Conservation (phyloP, 1,284 basidiomycete genomes). For the Melanopsichium pennsylvanicum region DNA sequence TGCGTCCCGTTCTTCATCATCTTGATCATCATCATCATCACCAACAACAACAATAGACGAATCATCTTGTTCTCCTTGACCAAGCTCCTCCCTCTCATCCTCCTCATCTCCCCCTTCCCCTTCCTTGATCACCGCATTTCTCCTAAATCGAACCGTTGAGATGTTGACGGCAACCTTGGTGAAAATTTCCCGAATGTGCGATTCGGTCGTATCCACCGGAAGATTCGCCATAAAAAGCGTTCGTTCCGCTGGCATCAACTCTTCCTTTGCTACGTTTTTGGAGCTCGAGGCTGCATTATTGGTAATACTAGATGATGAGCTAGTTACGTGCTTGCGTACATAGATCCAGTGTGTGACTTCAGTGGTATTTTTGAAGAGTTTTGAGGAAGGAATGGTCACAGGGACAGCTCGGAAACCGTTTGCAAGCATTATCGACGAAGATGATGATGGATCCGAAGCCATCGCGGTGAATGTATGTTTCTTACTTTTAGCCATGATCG, state of each 20-base stretch:
- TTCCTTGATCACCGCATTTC: neutral
- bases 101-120: conserved; percentile 24
- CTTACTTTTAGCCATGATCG: conserved; percentile 19
- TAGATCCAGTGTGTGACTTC: conserved; percentile 33
- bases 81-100: conserved; percentile 37
- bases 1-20: too few species aligned
- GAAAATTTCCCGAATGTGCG: conserved; percentile 51
- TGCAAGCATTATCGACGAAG: conserved; percentile 1
- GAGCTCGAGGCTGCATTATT: conserved; percentile 8
- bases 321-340: conserved; percentile 30
- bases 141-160: conserved; percentile 36
- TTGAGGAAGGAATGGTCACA: conserved; percentile 2
- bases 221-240: conserved; percentile 63
- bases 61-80: conserved; percentile 20
- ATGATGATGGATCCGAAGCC: neutral
- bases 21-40: conserved; percentile 10
- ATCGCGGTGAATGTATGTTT: neutral
- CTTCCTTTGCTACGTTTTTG: neutral
- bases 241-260: conserved; percentile 31
- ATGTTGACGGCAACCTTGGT: conserved; percentile 51
- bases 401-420: conserved; percentile 40
- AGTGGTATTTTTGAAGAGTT: neutral
- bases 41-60: too few species aligned
- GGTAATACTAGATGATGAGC: too few species aligned
- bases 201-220: conserved; percentile 55